Conservation (phyloP, 352 stramenopile species). For the Phytophthora boehmeriae region DNA sequence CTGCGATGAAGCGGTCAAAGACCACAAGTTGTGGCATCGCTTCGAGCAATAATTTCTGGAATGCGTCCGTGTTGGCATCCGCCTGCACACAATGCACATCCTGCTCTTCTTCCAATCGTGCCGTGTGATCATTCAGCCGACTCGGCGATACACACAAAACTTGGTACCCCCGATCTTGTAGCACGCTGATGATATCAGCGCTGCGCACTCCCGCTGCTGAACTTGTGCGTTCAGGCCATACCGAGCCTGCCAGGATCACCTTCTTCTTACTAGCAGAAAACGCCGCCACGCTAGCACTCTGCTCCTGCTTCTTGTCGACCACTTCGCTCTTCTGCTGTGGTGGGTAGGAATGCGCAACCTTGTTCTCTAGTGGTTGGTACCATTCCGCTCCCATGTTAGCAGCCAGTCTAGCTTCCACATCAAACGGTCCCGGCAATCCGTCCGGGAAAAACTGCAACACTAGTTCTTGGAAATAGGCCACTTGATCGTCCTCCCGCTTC, state of each 20-base stretch:
- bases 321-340: neutral
- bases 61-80: constrained; percentile 72
- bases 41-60: constrained; percentile 68
- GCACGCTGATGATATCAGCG: constrained; percentile 70
- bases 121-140: constrained; percentile 75
- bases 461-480: constrained; percentile 83
- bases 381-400: constrained; percentile 74
- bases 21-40: constrained; percentile 70
- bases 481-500: constrained; percentile 43
- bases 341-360: constrained; percentile 24
- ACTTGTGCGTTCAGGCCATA: constrained; percentile 89
- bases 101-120: constrained; percentile 43
- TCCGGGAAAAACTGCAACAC: constrained; percentile 81
- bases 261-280: constrained; percentile 71
- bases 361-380: constrained; percentile 77
- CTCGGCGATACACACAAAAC: constrained; percentile 83
- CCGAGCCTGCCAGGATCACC: constrained; percentile 67
- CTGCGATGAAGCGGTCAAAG: constrained; percentile 84
- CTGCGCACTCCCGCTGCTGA: constrained; percentile 89
- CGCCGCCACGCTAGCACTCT: constrained; percentile 42
- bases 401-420: constrained; percentile 69
- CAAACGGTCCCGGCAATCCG: constrained; percentile 77
- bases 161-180: constrained; percentile 66
- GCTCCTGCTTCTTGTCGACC: neutral
- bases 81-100: constrained; percentile 68